Base-by-base conservation (phyloP, 2,329 filamentous ascomycete species). In the Aspergillus sergii region DNA sequence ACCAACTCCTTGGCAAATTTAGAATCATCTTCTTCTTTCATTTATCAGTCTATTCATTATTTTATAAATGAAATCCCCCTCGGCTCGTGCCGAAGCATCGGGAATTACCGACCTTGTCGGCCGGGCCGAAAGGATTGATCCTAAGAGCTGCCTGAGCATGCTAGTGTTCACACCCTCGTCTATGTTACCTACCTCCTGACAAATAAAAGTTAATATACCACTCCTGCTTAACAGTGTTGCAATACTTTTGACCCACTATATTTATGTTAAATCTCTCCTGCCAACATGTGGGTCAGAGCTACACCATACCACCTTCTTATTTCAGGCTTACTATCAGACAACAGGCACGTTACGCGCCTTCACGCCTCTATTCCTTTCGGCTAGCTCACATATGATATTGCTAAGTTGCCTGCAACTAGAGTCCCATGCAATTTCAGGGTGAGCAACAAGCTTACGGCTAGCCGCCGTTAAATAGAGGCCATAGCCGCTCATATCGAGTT, bases 401-500 rank as follows among this genome's bases (percentile, higher is more conserved):
- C 43, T 46, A 12, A 46, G 6, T 46, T 46, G n/a, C 43, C n/a
- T 46, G 43, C 43, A 46, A 46, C 43, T 46, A 46, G n/a, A 39
- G 36, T 12, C 10, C 51, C 32, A 36, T 39, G 51, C 36, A 55
- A 55, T 39, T 23, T 39, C 51, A 39, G 32, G 19, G 32, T 39
- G 19, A 55, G 51, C 51, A 39, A 55, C 30, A 23, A 39, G 32
- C 32, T 23, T 55, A 55, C 51, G 51, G 51, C 19, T 36, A n/a
- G 51, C 26, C 30, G 51, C 19, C 5, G 51, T 55, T 55, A 55
- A 55, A 55, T 55, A 55, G 51, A 55, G 51, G 51, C 51, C n/a
- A 55, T 55, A 32, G 51, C 51, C 8, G 51, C 51, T n/a, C 32
- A 55, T 39, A 55, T 55, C 19, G 30, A 39, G 30, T 55, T 39